Conservation (phyloP, 306 rosid genomes). For the Pyrus bretschneideri region DNA sequence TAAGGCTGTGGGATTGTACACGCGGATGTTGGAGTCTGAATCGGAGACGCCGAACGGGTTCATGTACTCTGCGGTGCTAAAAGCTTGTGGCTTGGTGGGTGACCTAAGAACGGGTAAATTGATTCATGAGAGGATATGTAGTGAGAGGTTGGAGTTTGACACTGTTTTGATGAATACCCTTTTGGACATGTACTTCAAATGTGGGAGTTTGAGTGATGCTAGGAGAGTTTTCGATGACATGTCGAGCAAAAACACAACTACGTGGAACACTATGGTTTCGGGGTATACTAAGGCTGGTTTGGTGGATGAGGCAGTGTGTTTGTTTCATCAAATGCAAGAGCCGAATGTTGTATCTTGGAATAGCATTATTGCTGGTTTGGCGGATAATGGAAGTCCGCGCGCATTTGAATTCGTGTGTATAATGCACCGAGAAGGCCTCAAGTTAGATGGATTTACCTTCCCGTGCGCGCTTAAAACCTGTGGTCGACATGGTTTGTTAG, state of each 20-base stretch:
- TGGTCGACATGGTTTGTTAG: constrained; percentile 27
- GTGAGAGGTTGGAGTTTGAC: constrained; percentile 44
- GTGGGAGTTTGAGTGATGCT: constrained; percentile 66
- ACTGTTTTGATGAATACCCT: constrained; percentile 75
- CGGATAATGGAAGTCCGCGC: constrained; percentile 28
- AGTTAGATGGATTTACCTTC: constrained; percentile 61
- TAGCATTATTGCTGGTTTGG: constrained; percentile 69
- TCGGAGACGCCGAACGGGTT: constrained; percentile 55
- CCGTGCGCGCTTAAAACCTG: constrained; percentile 68
- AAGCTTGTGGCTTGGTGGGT: constrained; percentile 57
- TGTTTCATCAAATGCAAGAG: constrained; percentile 56
- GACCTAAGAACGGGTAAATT: constrained; percentile 50
- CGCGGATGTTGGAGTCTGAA: constrained; percentile 35
- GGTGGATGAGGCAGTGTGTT: constrained; percentile 50
- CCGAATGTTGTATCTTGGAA: constrained; percentile 71
- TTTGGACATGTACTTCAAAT: constrained; percentile 82
- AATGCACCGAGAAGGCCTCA: constrained; percentile 58
- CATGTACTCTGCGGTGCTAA: constrained; percentile 71
- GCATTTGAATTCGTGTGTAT: constrained; percentile 44
- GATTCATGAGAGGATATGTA: constrained; percentile 37
- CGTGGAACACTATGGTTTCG: constrained; percentile 64
- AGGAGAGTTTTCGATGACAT: constrained; percentile 43
- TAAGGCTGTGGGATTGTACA: constrained; percentile 44
- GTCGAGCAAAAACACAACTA: constrained; percentile 33
- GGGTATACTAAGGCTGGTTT: constrained; percentile 52